phyloP scores from a whole-genome alignment of 768 basidiomycete genomes.

The Naganishia vaughanmartiniae region DNA sequence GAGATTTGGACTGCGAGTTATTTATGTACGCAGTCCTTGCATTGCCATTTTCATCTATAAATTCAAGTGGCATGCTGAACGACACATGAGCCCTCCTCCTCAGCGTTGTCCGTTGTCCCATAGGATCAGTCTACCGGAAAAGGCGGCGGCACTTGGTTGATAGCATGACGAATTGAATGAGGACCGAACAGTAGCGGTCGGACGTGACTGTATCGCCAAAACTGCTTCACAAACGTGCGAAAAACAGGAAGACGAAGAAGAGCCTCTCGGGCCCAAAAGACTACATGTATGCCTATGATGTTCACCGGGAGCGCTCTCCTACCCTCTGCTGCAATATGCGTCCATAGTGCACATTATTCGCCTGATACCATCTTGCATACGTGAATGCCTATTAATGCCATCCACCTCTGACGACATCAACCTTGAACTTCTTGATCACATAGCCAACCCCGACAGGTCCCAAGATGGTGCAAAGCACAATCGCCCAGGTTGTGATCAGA shows the following conservation, averaged over 20 bases:
- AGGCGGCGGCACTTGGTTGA: no score
- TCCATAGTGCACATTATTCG: background rate
- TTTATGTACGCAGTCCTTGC: no score
- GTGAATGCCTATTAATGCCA: constrained; percentile 33
- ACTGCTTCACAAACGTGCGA: background rate
- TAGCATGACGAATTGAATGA: no score
- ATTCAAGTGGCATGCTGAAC: no score
- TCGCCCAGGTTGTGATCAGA: constrained; percentile 62
- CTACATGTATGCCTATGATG: no score
- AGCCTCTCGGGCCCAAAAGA: no score
- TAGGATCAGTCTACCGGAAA: no score
- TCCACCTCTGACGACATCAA: constrained; percentile 35
- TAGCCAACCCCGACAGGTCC: constrained; percentile 54
- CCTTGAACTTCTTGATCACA: constrained; percentile 38
- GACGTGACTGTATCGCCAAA: background rate
- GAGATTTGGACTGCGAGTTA: background rate
- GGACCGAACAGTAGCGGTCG: background rate
- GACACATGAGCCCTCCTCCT: no score
- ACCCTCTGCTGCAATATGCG: background rate
- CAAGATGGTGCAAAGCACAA: constrained; percentile 59
- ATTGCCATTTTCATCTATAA: no score
- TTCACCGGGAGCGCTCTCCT: background rate
- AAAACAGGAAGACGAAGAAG: background rate
- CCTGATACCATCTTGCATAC: no score
- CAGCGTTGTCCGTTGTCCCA: no score